Percentiles rank a stretch among this genome's conserved stretches.
Evolutionary conservation across 805 yeast species (phyloP).

Genomic region (Ogataea salicorniae): DNA sequence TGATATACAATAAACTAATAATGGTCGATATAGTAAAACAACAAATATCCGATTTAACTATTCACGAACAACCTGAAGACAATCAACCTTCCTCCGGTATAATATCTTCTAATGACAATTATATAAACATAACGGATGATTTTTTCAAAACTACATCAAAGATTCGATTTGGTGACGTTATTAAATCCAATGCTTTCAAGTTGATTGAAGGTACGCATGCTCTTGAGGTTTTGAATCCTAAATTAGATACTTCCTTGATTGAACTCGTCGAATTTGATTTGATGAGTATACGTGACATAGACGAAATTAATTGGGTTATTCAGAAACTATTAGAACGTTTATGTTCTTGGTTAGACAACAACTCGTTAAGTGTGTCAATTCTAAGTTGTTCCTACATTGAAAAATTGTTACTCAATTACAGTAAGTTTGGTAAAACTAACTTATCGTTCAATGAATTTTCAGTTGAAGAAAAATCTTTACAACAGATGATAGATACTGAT

Average conservation of each 20-base stretch:
- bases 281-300: conserved; percentile 27
- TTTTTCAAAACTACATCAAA: conserved; percentile 35
- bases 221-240: conserved; percentile 64
- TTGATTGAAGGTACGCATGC: conserved; percentile 86
- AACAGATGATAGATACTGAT: conserved; percentile 4
- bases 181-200: conserved; percentile 54
- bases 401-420: conserved; percentile 13
- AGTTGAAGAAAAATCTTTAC: neutral
- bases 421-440: conserved; percentile 5
- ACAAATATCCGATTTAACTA: neutral
- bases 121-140: conserved; percentile 39
- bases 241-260: conserved; percentile 76
- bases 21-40: too few relatives aligned
- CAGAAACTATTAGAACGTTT: conserved; percentile 50
- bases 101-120: conserved; percentile 33
- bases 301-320: conserved; percentile 44
- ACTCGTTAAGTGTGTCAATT: conserved; percentile 71
- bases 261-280: conserved; percentile 42
- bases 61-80: too few relatives aligned
- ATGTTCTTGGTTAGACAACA: conserved; percentile 72
- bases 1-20: too few relatives aligned
- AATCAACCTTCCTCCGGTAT: too few relatives aligned
- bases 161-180: conserved; percentile 47
- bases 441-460: conserved; percentile 4
- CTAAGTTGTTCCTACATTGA: conserved; percentile 66